phyloP scores from a whole-genome alignment of 2,329 filamentous ascomycete genomes.

The Chalaropsis thielavioides region DNA sequence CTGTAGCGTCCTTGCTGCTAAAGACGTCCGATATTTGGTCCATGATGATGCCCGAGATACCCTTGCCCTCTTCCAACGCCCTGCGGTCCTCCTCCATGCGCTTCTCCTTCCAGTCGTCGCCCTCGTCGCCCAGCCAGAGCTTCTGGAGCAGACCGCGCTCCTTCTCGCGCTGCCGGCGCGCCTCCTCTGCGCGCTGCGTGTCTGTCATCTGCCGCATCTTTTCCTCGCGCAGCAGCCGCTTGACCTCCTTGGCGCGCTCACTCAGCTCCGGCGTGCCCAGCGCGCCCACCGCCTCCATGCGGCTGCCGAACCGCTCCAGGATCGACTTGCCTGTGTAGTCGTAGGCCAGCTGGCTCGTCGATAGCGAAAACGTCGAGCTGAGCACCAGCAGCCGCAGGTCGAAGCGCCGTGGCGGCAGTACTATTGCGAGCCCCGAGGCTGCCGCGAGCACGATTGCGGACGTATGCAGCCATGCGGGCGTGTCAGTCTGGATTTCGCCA shows the following conservation, averaged over 20 bases:
- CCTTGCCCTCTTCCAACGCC: constrained; percentile 41
- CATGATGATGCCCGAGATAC: constrained; percentile 41
- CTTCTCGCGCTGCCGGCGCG: constrained; percentile 23
- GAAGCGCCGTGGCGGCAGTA: constrained; percentile 37
- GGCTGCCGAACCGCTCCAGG: constrained; percentile 32
- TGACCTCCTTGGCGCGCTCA: constrained; percentile 37
- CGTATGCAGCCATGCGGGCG: constrained; percentile 31
- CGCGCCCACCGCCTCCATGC: constrained; percentile 28
- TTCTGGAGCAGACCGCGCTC: constrained; percentile 28
- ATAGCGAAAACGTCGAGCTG: constrained; percentile 35
- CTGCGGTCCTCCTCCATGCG: constrained; percentile 37
- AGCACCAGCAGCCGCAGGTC: constrained; percentile 39
- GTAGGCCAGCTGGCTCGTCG: constrained; percentile 40
- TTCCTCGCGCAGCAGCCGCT: constrained; percentile 34
- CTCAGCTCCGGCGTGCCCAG: constrained; percentile 36
- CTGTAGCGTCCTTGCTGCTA: constrained; percentile 24
- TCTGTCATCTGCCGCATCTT: constrained; percentile 25
- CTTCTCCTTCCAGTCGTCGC: constrained; percentile 40
- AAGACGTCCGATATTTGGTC: constrained; percentile 44
- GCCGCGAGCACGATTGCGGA: constrained; percentile 35
- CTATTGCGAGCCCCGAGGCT: constrained; percentile 33
- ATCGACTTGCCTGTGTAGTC: constrained; percentile 44
- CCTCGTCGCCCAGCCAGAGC: constrained; percentile 45
- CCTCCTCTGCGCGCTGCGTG: constrained; percentile 23
- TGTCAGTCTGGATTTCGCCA: constrained; percentile 17